Percentiles rank a stretch among this genome's conserved stretches.
These are phyloP conservation scores for Fremontodendron californicum DNA, from an alignment of 345 rosid genomes.

Conservation along the genomic window DNA sequence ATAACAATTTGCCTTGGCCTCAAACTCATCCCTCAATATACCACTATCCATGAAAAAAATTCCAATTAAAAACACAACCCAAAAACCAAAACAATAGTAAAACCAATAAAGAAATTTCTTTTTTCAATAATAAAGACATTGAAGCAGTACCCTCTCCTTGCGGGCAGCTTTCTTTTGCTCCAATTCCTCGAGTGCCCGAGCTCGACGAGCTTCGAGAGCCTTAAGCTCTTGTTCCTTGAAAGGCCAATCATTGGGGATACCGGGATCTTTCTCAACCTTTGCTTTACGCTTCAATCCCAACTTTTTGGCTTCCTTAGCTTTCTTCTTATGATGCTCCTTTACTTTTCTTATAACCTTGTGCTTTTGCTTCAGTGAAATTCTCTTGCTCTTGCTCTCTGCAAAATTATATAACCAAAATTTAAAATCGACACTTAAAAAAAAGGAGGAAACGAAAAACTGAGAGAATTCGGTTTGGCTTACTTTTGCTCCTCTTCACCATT, in stretches of 20 bases:
- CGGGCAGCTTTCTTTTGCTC: constrained; percentile 88
- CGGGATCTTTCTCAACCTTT: constrained; percentile 92
- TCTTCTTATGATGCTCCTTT: constrained; percentile 92
- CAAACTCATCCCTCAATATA: not conserved
- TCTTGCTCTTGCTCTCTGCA: constrained; percentile 94
- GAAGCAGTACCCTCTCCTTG: constrained; percentile 70
- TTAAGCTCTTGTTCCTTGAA: constrained; percentile 95
- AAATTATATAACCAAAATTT: not conserved
- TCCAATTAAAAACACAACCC: not conserved
- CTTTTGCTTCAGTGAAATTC: constrained; percentile 76
- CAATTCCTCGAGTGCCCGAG: constrained; percentile 77
- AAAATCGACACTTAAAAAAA: not conserved
- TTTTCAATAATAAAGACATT: not conserved
- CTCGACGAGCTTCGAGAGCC: constrained; percentile 83
- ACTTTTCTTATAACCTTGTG: constrained; percentile 83
- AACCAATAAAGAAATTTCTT: not conserved
- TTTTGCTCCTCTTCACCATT: constrained; percentile 85
- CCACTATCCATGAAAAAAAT: not conserved
- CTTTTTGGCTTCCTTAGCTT: constrained; percentile 93
- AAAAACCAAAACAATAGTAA: not conserved
- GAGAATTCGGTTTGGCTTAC: constrained; percentile 35
- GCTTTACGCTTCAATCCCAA: constrained; percentile 47
- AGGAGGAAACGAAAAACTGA: not conserved
- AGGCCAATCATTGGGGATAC: constrained; percentile 97
- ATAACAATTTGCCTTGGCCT: not conserved